These are phyloP conservation scores for Wickerhamiella pararugosa DNA, from an alignment of 1,139 yeast genomes.

Conservation along the genomic window DNA sequence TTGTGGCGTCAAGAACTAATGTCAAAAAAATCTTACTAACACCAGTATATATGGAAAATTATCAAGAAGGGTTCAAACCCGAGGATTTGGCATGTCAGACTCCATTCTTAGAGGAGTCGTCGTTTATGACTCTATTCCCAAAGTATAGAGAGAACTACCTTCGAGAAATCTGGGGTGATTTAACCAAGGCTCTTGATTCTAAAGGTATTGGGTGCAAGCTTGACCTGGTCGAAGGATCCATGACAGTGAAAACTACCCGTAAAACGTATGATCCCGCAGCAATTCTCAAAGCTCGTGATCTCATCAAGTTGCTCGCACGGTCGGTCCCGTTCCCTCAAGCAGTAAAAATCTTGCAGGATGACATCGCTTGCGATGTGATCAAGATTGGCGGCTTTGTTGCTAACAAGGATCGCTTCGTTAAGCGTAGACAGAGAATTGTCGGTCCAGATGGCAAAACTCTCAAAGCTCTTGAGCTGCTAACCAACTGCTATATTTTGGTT, in stretches of 20 bases:
- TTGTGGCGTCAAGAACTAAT: not conserved
- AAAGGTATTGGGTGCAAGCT: constrained; percentile 67
- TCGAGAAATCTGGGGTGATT: constrained; percentile 86
- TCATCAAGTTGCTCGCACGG: constrained; percentile 83
- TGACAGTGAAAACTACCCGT: constrained; percentile 92
- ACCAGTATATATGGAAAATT: no score
- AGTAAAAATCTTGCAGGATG: constrained; percentile 77
- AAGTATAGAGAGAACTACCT: constrained; percentile 88
- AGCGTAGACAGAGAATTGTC: constrained; percentile 88
- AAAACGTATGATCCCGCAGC: constrained; percentile 93
- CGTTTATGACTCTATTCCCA: constrained; percentile 90
- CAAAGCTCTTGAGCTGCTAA: constrained; percentile 83
- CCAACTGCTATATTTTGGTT: constrained; percentile 85
- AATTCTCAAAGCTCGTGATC: constrained; percentile 84
- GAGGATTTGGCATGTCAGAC: constrained; percentile 79
- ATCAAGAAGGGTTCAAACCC: constrained; percentile 68
- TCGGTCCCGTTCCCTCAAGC: constrained; percentile 98
- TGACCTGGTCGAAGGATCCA: constrained; percentile 89
- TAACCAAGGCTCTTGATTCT: constrained; percentile 60
- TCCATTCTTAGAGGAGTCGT: constrained; percentile 85
- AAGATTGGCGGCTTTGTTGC: constrained; percentile 83
- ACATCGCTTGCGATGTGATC: constrained; percentile 88
- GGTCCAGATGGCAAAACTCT: constrained; percentile 97
- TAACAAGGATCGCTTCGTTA: constrained; percentile 85
- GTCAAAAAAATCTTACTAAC: not conserved